Conservation (phyloP, 257 asterid genomes). For the Agastache rugosa region DNA sequence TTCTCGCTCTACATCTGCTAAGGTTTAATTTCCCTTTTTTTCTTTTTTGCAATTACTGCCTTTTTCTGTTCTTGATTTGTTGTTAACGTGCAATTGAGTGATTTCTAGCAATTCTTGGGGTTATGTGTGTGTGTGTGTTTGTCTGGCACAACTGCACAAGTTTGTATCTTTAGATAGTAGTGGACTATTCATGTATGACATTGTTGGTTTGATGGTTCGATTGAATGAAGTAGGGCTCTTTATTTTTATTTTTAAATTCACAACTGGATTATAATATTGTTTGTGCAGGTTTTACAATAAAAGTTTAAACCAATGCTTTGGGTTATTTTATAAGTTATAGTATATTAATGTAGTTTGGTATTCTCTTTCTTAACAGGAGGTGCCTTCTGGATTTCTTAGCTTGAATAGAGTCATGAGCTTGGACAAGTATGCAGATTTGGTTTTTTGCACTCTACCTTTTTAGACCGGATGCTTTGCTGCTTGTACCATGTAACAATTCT, state of each 20-base stretch:
- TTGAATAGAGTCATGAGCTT: constrained; percentile 92
- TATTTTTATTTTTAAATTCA: background rate
- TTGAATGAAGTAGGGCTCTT: background rate
- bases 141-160: no score
- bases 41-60: background rate
- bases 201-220: background rate
- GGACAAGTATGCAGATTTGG: constrained; percentile 60
- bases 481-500: constrained; percentile 20
- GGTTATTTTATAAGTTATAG: background rate
- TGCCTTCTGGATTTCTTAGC: constrained; percentile 88
- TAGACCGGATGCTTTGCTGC: background rate
- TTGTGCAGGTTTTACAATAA: constrained; percentile 5
- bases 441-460: background rate
- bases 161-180: constrained; percentile 12
- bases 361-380: constrained; percentile 55
- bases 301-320: background rate
- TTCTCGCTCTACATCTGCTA: constrained; percentile 37
- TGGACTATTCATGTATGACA: background rate
- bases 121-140: constrained; percentile 1
- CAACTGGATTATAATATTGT: constrained; percentile 14
- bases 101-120: constrained; percentile 4
- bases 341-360: constrained; percentile 7
- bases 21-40: constrained; percentile 44
- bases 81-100: background rate
- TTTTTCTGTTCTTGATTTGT: background rate